These are phyloP conservation scores for Cytospora leucostoma DNA, from an alignment of 2,329 filamentous ascomycete species.

Conservation along the genomic window DNA sequence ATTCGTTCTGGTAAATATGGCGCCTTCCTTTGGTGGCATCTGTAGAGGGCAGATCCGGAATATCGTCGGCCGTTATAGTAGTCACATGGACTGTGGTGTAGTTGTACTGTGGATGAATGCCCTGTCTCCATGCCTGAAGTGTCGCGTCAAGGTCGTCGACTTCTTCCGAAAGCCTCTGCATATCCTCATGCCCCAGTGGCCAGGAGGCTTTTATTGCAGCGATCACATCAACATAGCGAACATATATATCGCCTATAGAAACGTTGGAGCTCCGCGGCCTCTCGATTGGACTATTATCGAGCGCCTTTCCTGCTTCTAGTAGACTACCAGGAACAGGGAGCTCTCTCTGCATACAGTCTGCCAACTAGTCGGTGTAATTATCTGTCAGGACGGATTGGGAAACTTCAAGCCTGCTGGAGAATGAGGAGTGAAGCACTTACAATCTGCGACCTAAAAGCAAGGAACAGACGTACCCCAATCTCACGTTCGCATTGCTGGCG, in stretches of 20 bases:
- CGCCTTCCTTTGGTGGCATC: background rate
- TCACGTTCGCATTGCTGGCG: constrained; percentile 29
- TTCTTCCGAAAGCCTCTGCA: background rate
- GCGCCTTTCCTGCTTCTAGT: background rate
- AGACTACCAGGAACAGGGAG: background rate
- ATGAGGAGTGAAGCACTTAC: background rate
- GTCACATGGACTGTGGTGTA: background rate
- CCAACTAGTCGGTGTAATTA: background rate
- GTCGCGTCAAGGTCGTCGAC: background rate
- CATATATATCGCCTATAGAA: background rate
- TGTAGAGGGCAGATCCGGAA: background rate
- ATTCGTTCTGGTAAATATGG: background rate
- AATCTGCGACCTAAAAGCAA: background rate
- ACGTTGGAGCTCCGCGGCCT: background rate
- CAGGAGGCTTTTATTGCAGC: background rate
- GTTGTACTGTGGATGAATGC: background rate
- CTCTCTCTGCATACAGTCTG: background rate
- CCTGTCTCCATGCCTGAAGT: background rate
- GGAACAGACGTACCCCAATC: background rate
- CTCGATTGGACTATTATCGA: background rate
- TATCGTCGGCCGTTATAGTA: background rate
- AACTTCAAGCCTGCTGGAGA: background rate
- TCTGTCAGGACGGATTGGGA: constrained; percentile 6
- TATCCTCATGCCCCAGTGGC: background rate
- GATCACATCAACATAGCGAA: background rate